Evolutionary conservation across 1,284 basidiomycete genomes (phyloP).

Genomic region (Microbotryum scabiosae): DNA sequence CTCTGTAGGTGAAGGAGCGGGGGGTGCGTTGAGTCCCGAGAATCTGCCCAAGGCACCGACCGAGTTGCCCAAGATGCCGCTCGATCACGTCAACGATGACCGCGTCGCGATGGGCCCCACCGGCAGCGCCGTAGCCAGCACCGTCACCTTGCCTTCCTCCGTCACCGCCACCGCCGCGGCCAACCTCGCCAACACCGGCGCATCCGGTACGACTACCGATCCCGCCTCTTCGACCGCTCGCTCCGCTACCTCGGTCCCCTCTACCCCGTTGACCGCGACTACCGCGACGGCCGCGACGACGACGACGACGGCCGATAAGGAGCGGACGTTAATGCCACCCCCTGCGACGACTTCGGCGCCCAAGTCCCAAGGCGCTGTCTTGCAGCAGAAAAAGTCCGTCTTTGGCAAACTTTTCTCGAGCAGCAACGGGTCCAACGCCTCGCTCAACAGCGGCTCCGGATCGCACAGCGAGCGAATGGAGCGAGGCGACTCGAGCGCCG

Average conservation of each 20-base stretch:
- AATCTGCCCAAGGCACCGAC: neutral
- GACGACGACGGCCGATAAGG: neutral
- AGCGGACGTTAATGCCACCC: neutral
- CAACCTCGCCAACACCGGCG: neutral
- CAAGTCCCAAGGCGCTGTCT: neutral
- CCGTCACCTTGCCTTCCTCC: no score
- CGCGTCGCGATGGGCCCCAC: no score
- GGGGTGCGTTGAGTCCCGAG: constrained; percentile 1
- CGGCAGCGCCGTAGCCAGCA: no score
- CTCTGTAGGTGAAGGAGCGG: neutral
- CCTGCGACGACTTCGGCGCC: neutral
- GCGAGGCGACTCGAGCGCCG: constrained; percentile 5
- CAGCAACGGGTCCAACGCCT: constrained; percentile 7
- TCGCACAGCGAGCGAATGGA: constrained; percentile 12
- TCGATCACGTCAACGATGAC: no score
- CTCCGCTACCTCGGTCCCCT: no score
- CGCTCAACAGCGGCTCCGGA: neutral
- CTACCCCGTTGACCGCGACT: no score
- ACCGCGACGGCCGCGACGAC: neutral
- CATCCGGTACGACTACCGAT: neutral
- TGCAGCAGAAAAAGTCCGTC: constrained; percentile 26
- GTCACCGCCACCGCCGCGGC: no score
- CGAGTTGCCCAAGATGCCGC: neutral
- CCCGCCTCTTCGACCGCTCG: neutral
- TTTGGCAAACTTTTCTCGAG: constrained; percentile 33